Percentiles rank a stretch among this genome's conserved stretches.
phyloP scores from a whole-genome alignment of 768 basidiomycete species.

The Cubamyces lactineus region DNA sequence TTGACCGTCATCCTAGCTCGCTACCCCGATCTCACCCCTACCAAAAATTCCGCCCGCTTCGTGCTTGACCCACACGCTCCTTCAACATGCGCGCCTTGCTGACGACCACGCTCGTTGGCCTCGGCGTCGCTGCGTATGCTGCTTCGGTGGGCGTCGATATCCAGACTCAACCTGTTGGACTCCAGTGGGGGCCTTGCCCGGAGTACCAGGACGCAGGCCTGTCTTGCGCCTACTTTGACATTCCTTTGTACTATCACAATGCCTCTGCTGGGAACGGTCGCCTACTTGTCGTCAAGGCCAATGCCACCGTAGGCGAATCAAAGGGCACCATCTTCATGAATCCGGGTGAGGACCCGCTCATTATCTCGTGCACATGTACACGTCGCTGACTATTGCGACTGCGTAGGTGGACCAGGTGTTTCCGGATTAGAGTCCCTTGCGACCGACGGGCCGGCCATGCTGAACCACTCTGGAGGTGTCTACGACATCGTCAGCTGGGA shows the following conservation, averaged over 20 bases:
- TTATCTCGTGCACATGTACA: background rate
- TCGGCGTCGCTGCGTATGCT: too few species aligned
- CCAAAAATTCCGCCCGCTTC: too few species aligned
- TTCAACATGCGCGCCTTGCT: background rate
- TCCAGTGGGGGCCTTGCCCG: slow-evolving; percentile 8
- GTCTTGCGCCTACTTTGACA: slow-evolving; percentile 15
- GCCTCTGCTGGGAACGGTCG: slow-evolving; percentile 12
- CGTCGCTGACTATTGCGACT: background rate
- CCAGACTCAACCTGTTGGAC: background rate
- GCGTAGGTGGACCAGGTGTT: slow-evolving; percentile 17
- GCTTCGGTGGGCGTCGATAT: background rate
- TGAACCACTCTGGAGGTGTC: slow-evolving; percentile 12
- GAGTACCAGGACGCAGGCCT: background rate
- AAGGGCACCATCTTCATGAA: slow-evolving; percentile 19
- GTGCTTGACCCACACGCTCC: background rate
- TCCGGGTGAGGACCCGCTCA: slow-evolving; percentile 7
- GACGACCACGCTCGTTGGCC: background rate
- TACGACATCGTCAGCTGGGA: slow-evolving; percentile 24
- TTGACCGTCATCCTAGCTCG: too few species aligned
- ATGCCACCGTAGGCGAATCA: background rate
- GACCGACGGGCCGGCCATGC: slow-evolving; percentile 1
- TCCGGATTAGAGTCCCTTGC: slow-evolving; percentile 15
- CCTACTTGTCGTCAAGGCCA: slow-evolving; percentile 18
- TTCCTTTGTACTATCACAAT: slow-evolving; percentile 22
- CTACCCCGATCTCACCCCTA: too few species aligned